phyloP scores from a whole-genome alignment of 805 yeast genomes.

The Barnettozyma sp. region DNA sequence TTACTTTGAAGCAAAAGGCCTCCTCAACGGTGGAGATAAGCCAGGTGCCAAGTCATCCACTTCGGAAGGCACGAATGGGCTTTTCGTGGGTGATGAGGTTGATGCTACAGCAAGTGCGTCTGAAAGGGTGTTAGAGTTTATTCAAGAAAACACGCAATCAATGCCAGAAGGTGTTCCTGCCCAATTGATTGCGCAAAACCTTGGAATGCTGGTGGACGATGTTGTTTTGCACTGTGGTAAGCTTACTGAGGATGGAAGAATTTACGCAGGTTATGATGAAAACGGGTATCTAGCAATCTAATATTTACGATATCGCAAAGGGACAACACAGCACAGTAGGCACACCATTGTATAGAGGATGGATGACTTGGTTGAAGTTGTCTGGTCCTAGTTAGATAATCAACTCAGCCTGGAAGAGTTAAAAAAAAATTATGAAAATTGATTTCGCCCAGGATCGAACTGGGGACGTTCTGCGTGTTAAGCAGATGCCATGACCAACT shows the following conservation, averaged over 20 bases:
- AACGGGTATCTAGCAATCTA: constrained; percentile 49
- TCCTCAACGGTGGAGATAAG: constrained; percentile 14
- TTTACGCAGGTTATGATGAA: constrained; percentile 67
- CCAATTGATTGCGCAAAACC: constrained; percentile 49
- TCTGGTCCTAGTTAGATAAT: too few species aligned
- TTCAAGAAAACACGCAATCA: constrained; percentile 42
- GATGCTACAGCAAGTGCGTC: constrained; percentile 27
- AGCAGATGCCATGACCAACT: constrained; percentile 99
- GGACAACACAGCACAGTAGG: too few species aligned
- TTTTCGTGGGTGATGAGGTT: constrained; percentile 38
- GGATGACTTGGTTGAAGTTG: too few species aligned
- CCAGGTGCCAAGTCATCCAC: constrained; percentile 4
- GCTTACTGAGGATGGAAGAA: constrained; percentile 59
- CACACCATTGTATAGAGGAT: too few species aligned
- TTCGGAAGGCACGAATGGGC: constrained; percentile 19
- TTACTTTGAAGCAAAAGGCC: constrained; percentile 52
- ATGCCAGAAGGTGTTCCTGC: constrained; percentile 78
- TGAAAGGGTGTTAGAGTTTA: constrained; percentile 43
- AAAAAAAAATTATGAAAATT: constrained; percentile 24
- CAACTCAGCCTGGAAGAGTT: not conserved
- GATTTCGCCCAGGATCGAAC: constrained; percentile 99
- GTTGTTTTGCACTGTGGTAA: constrained; percentile 44
- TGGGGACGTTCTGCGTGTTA: constrained; percentile 99
- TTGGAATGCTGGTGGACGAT: constrained; percentile 42
- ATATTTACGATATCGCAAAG: too few species aligned